Evolutionary conservation across 192 early-diverging fungal genomes (phyloP).

Genomic region (Coemansia sp.): DNA sequence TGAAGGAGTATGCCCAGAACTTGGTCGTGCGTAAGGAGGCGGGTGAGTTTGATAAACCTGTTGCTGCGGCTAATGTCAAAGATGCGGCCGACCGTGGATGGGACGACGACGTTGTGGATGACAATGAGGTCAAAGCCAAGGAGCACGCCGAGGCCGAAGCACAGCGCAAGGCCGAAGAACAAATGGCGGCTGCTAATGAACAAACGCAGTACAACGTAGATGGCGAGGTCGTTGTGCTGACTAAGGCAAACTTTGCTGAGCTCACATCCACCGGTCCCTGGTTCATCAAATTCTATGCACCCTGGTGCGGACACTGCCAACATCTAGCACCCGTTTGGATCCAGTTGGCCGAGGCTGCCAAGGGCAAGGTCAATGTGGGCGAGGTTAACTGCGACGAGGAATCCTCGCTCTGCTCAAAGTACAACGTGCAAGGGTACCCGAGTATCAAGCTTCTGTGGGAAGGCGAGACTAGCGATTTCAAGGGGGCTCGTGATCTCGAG

Average conservation of each 20-base stretch:
- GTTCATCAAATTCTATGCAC: constrained; percentile 88
- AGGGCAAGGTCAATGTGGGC: constrained; percentile 74
- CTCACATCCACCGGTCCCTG: constrained; percentile 62
- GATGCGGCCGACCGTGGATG: constrained; percentile 48
- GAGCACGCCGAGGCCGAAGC: neutral
- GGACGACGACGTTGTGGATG: constrained; percentile 8
- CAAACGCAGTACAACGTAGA: constrained; percentile 38
- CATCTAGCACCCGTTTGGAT: constrained; percentile 76
- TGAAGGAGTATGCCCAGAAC: constrained; percentile 44
- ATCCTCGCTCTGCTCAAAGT: constrained; percentile 57
- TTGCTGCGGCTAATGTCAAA: constrained; percentile 24
- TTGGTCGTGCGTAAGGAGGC: constrained; percentile 20
- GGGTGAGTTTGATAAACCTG: constrained; percentile 29
- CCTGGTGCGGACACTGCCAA: constrained; percentile 89
- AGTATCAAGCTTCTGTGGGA: constrained; percentile 72
- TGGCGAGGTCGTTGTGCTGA: constrained; percentile 59
- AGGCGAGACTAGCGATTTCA: constrained; percentile 36
- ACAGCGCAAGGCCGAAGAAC: neutral
- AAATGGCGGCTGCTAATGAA: neutral
- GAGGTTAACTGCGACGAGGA: constrained; percentile 80
- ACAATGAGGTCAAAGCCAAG: neutral
- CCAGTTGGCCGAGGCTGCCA: constrained; percentile 58
- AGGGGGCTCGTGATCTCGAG: constrained; percentile 52
- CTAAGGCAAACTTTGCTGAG: constrained; percentile 51
- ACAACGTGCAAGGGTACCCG: constrained; percentile 77